phyloP scores from a whole-genome alignment of 2,329 filamentous ascomycete species.

The Septoria petroselini region DNA sequence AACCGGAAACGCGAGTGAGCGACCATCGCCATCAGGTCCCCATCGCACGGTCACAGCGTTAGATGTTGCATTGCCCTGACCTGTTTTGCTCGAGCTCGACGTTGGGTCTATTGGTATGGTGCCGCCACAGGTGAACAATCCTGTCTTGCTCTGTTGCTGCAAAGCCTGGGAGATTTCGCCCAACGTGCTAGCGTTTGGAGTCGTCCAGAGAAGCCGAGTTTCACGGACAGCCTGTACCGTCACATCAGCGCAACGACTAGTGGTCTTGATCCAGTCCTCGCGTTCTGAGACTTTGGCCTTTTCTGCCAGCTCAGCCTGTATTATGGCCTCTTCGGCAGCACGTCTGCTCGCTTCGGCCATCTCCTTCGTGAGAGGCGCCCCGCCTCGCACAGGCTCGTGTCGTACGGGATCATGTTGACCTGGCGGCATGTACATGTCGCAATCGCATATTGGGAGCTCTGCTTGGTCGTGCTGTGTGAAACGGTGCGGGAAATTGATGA shows the following conservation, averaged over 20 bases:
- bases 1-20: conserved; percentile 4
- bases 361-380: neutral
- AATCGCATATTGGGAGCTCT: neutral
- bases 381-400: neutral
- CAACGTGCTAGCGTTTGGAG: neutral
- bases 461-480: neutral
- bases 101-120: conserved; percentile 8
- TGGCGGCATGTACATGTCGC: conserved; percentile 4
- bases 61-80: no score
- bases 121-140: conserved; percentile 18
- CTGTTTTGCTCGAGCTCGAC: conserved; percentile 4
- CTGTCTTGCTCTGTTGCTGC: neutral
- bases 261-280: no score
- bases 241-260: no score
- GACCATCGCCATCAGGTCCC: conserved; percentile 1
- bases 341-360: neutral
- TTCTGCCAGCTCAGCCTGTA: neutral
- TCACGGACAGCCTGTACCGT: no score
- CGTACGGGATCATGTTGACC: conserved; percentile 9
- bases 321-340: neutral
- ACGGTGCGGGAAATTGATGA: no score
- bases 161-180: neutral
- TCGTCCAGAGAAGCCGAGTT: neutral
- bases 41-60: conserved; percentile 18
- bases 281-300: no score